Evolutionary conservation across 2,329 filamentous ascomycete genomes (phyloP), one percentile per base, ranked within the genome.

Genomic region (Fusarium scirpi): DNA sequence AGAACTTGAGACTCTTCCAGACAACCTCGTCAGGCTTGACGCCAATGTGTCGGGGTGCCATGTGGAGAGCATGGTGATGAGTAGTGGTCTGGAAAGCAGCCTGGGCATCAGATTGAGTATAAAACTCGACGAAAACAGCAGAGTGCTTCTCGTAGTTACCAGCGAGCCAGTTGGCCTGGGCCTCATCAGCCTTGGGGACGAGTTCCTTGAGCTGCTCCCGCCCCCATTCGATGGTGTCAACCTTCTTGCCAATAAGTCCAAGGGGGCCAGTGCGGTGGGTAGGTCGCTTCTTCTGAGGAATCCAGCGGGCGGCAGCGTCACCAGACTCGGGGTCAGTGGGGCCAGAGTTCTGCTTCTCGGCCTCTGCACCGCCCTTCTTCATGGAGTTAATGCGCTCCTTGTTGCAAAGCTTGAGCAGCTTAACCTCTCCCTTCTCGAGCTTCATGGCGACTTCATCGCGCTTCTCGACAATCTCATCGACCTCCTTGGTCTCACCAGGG

Each of bases 101-200:
- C 79, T 99, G 95, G 11, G 96, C 96, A 65, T 93, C 92, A 25
- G 90, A 87, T 77, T 97, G 93, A 6, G 88, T 90, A 69, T 89
- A 87, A 77, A 97, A 99, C 77, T 98, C 94, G 69, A 99, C 92
- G 75, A 99, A 98, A n/a, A 96, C 91, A 5, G 94, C 91, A 55
- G 88, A 88, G 57, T 91, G 83, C 70, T 87, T 86, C 56, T 87
- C 85, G 25, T 85, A 90, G 67, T 93, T 86, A 51, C 92, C 89
- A 15, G 85, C 82, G 41, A 86, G 86, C 75, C 93, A 90, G 41
- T 87, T 72, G 80, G 88, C 81, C 89, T 82, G 92, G 13, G 89
- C 85, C 49, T 86, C 84, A 61, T 92, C 87, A 34, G 92, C 87
- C 74, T 92, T 85, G 2, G 91, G 89, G 58, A 89, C 90, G 82